Conservation (phyloP, 177 flowering plant species). For the Vitis hybrid region DNA sequence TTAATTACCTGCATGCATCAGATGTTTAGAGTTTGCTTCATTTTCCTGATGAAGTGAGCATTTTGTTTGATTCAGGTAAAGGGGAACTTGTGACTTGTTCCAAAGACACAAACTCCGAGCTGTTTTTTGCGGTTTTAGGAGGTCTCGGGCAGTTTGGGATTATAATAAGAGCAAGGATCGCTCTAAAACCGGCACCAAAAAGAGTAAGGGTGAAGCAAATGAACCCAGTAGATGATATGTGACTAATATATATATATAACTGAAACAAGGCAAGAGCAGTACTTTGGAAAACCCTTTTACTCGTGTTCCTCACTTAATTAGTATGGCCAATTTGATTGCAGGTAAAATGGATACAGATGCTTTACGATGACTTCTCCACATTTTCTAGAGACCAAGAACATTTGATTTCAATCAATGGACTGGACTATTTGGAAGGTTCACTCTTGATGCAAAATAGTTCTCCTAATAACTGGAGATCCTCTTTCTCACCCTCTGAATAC, state of each 20-base stretch:
- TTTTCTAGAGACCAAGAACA: slow-evolving; percentile 64
- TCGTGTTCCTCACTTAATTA: no score
- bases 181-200: slow-evolving; percentile 53
- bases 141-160: slow-evolving; percentile 30
- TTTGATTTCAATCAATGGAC: slow-evolving; percentile 8
- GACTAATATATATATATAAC: no score
- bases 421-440: no score
- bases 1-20: no score
- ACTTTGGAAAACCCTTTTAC: not conserved
- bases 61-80: not conserved
- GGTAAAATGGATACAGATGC: slow-evolving; percentile 52
- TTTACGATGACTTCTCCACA: slow-evolving; percentile 48
- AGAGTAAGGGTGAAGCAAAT: slow-evolving; percentile 34
- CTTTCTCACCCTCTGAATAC: no score
- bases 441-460: no score
- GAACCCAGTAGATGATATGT: not conserved
- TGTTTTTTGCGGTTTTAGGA: slow-evolving; percentile 70
- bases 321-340: no score
- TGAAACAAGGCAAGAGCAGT: slow-evolving; percentile 13
- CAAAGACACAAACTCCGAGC: slow-evolving; percentile 42
- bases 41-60: no score
- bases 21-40: no score
- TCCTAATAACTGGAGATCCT: no score
- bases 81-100: slow-evolving; percentile 71
- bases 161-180: slow-evolving; percentile 72